Percentiles rank a stretch among this genome's conserved stretches.
These are phyloP conservation scores for Adansonia digitata DNA, from an alignment of 345 rosid genomes.

Conservation along the genomic window DNA sequence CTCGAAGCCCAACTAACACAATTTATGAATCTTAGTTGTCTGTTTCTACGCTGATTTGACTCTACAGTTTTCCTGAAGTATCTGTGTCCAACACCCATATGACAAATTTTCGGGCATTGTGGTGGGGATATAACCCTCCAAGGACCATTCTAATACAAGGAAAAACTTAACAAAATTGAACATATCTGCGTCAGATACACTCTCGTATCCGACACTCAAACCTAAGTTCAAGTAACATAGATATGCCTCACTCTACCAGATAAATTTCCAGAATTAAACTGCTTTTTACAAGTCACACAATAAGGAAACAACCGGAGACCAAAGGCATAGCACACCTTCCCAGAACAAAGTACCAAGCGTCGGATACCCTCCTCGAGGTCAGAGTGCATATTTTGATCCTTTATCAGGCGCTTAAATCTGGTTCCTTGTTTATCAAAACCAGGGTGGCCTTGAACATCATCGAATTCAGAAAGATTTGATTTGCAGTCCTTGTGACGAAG, in stretches of 20 bases:
- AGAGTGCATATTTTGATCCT: constrained; percentile 82
- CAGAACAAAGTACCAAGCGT: constrained; percentile 88
- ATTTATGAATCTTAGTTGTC: neutral
- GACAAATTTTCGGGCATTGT: too few relatives aligned
- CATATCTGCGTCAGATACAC: too few relatives aligned
- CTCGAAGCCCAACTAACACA: neutral
- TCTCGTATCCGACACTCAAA: too few relatives aligned
- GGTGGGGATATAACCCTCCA: too few relatives aligned
- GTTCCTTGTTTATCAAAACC: constrained; percentile 98
- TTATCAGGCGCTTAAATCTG: constrained; percentile 81
- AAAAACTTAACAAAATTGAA: too few relatives aligned
- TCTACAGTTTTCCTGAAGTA: too few relatives aligned
- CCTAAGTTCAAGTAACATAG: too few relatives aligned
- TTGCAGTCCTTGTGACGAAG: constrained; percentile 91
- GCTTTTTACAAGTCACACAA: neutral
- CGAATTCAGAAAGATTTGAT: constrained; percentile 93
- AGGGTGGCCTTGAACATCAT: constrained; percentile 91
- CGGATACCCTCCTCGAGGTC: constrained; percentile 81
- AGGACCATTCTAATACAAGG: too few relatives aligned
- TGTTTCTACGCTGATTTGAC: neutral
- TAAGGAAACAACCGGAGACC: neutral
- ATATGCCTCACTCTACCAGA: neutral
- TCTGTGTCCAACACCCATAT: too few relatives aligned
- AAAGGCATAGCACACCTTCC: constrained; percentile 48
- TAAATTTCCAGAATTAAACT: neutral